Evolutionary conservation across 2,329 filamentous ascomycete species (phyloP), one percentile per base, ranked within the genome.

Genomic region (Diaporthe sp.): DNA sequence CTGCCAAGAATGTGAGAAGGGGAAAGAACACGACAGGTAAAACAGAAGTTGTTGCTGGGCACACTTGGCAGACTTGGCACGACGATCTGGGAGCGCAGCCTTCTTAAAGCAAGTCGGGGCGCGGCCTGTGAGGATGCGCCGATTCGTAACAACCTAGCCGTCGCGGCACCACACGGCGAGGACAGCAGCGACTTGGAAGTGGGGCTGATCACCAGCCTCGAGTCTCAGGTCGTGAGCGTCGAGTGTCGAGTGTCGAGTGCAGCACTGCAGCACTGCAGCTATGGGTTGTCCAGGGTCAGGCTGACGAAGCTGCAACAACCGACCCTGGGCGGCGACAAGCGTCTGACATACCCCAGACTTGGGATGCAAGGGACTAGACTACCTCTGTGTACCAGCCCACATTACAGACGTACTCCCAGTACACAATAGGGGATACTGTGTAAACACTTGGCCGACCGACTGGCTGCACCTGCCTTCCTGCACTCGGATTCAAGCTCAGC

Each of bases 61-160:
- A 39, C 15, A 56, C 63, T 70, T 70, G 71, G 71, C 71, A 39
- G 50, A 58, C 61, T 69, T 73, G 71, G 71, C 71, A 25, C 17
- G 63, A 25, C 63, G 63, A 55, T 59, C 53, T 69, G 71, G 71
- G 63, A 69, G 32, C 19, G 51, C 37, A 58, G 30, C 32, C 63
- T 61, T 73, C 71, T 73, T 73, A 53, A 68, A 51, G 56, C 35
- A 68, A 73, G 35, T 51, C 63, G 42, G 42, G 27, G 44, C 44
- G 42, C 19, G 19, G 44, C 63, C 63, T 66, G 44, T 66, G 44
- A 66, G 63, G 63, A 51, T 51, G 63, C 44, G 12, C 44, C 22
- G 44, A 66, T 66, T 51, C 44, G 63, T 66, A 66, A 66, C 63
- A 53, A 22, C 44, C 30, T 19, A 66, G 44, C 44, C 12, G 44